Base-by-base conservation (phyloP, 2,329 filamentous ascomycete species). In the Ceratocystis colombiana region DNA sequence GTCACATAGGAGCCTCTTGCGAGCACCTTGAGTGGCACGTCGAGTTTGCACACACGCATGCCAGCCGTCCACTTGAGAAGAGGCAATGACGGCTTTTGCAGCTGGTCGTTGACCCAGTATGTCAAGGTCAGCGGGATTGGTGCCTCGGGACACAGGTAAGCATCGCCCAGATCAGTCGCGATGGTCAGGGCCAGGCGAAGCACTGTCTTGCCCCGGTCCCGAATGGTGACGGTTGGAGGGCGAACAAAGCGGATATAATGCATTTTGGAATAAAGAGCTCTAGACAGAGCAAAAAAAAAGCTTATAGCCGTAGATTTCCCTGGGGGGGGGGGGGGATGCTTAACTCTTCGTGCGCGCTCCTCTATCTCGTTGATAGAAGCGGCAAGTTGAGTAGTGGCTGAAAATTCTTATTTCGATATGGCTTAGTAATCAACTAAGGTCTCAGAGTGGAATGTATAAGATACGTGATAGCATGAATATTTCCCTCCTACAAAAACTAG, bases 231-330 rank as follows among this genome's bases (percentile, higher is more conserved):
- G 69, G 75, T 75, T 1, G 79, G 79, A 1, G 79, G 75, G 15
- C 82, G 76, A 41, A 84, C 73, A 4, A 84, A 77, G 48, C 82
- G 78, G 67, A 84, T 78, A 74, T 84, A 85, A 70, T 84, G 81
- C 82, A 84, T 85, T 53, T 15, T 25, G 12, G 8, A 53, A 28
- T 8, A 15, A 53, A 53, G 48, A n/a, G 25, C 22, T 8, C 44
- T 12, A 25, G 50, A 33, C 8, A 28, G 28, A 28, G 12, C n/a
- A 22, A 22, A 7, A 7, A 5, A 25, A 55, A 25, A 1, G 8
- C 10, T 20, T 33, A 7, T 25, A 28, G 22, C 7, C 22, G 28
- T 28, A 8, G 22, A 28, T 33, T 5, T 59, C 28, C 28, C 1
- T 5, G 22, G 22, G 22, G 22, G 22, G 20, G 30, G 22, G 22